Percentiles rank a stretch among this genome's conserved stretches.
Conservation (phyloP, 305 asterid genomes). For the Galium porrigens region DNA sequence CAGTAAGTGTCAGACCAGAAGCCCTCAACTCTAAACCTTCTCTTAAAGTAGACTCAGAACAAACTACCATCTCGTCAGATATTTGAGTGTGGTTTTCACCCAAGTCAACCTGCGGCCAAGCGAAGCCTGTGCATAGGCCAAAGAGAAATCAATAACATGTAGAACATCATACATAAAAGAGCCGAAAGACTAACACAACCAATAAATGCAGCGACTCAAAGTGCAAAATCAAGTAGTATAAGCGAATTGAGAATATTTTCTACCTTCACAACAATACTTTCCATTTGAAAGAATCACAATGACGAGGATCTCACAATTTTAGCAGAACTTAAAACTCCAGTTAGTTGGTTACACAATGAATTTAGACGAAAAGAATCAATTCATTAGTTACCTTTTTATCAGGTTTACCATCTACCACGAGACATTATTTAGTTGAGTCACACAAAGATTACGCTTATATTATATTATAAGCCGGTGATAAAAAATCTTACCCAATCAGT, state of each 20-base stretch:
- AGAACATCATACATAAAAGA: neutral
- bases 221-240: neutral
- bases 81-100: conserved; percentile 33
- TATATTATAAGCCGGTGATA: neutral
- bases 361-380: neutral
- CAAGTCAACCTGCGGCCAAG: conserved; percentile 25
- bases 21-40: conserved; percentile 38
- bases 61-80: conserved; percentile 19
- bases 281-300: neutral
- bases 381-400: neutral
- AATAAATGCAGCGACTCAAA: neutral
- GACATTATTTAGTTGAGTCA: neutral
- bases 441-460: neutral
- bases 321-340: too few species aligned
- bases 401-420: neutral
- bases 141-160: conserved; percentile 15
- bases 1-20: conserved; percentile 23
- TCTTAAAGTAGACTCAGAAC: conserved; percentile 25
- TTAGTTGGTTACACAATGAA: neutral
- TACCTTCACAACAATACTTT: neutral
- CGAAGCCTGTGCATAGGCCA: conserved; percentile 33
- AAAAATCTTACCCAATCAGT: neutral
- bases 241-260: neutral
- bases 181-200: neutral
- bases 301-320: neutral